phyloP scores from a whole-genome alignment of 2,329 filamentous ascomycete genomes.

The Xylaria sp. region DNA sequence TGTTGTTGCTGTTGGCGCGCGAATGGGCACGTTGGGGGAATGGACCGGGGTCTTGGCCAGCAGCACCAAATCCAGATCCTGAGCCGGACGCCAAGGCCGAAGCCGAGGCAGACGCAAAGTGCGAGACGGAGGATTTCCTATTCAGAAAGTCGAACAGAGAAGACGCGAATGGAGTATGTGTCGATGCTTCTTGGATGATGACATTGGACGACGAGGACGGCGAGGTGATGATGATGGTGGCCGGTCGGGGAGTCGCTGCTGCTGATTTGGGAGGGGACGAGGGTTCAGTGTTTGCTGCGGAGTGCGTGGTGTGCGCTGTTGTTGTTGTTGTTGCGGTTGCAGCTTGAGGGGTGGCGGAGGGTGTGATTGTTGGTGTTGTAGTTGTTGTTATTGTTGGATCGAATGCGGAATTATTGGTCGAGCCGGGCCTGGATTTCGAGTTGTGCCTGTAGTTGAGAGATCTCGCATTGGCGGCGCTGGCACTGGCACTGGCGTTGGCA shows the following conservation, averaged over 20 bases:
- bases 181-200: constrained; percentile 9
- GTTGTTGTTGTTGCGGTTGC: background rate
- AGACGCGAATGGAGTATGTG: constrained; percentile 17
- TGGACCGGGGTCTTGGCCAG: constrained; percentile 8
- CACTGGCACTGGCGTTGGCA: background rate
- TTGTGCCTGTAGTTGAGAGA: background rate
- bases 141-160: constrained; percentile 21
- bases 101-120: constrained; percentile 8
- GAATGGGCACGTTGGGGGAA: constrained; percentile 17
- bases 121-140: background rate
- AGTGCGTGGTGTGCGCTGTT: background rate
- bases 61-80: background rate
- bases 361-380: background rate
- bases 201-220: constrained; percentile 12
- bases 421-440: background rate
- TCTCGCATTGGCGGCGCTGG: background rate
- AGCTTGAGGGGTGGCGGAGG: too few species aligned
- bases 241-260: too few species aligned
- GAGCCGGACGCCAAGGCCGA: constrained; percentile 3
- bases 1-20: constrained; percentile 26
- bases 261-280: background rate
- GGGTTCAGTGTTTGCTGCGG: background rate
- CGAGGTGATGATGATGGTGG: constrained; percentile 5
- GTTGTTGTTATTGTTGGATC: constrained; percentile 15
- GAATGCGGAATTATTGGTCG: background rate